Evolutionary conservation across 129 eudicot species (phyloP).

Genomic region (Dittrichia graveolens): DNA sequence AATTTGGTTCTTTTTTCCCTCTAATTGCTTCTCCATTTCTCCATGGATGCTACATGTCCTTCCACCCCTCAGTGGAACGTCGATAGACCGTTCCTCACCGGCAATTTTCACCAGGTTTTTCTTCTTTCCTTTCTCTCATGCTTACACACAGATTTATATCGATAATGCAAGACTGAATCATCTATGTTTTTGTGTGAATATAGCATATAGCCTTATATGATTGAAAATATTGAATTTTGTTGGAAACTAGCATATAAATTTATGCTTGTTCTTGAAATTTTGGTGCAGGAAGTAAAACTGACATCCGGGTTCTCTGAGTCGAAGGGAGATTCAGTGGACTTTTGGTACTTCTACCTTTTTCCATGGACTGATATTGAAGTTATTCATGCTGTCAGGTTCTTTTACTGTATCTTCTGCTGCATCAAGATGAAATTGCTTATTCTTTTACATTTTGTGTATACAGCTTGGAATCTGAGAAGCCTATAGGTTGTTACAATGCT

Average conservation of each 20-base stretch:
- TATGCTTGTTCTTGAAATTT: conserved; percentile 17
- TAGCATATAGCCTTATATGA: background rate
- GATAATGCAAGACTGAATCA: too few relatives aligned
- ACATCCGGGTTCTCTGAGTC: conserved; percentile 45
- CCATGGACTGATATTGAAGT: background rate
- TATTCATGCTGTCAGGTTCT: background rate
- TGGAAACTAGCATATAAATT: background rate
- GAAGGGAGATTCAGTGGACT: conserved; percentile 48
- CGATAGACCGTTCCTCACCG: conserved; percentile 68
- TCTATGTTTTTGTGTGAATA: too few relatives aligned
- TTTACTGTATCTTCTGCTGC: background rate
- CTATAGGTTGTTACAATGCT: conserved; percentile 72
- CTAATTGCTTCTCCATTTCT: background rate
- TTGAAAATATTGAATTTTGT: background rate
- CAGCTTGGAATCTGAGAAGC: conserved; percentile 58
- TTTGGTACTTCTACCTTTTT: conserved; percentile 35
- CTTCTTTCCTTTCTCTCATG: background rate
- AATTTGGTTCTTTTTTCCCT: background rate
- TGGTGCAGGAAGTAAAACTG: conserved; percentile 48
- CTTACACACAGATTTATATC: background rate
- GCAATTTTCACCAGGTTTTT: conserved; percentile 62
- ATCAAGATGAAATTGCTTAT: background rate
- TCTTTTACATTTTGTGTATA: conserved; percentile 8
- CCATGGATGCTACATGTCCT: conserved; percentile 43
- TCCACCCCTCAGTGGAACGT: conserved; percentile 66